Conservation (phyloP, 1,284 basidiomycete genomes). For the Takashimella koratensis region DNA sequence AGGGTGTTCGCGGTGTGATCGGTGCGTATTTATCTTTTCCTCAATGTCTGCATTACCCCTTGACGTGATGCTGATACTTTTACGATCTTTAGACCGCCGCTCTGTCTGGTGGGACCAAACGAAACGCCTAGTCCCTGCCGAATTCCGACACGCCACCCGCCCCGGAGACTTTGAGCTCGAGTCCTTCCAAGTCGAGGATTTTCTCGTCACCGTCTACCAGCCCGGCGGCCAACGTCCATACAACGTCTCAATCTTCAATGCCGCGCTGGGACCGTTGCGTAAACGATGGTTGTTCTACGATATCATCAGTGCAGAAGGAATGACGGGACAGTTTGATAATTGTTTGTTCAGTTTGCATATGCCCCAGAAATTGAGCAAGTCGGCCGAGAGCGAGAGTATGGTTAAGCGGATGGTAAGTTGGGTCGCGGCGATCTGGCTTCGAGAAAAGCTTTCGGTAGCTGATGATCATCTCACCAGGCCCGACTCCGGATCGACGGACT, state of each 20-base stretch:
- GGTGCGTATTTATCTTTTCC: slow-evolving; percentile 55
- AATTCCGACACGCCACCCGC: slow-evolving; percentile 68
- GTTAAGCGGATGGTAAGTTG: slow-evolving; percentile 82
- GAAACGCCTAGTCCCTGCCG: slow-evolving; percentile 68
- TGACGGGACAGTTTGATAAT: slow-evolving; percentile 97
- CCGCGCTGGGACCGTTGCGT: slow-evolving; percentile 77
- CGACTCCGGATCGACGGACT: slow-evolving; percentile 95
- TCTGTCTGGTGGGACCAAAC: slow-evolving; percentile 82
- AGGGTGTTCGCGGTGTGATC: slow-evolving; percentile 89
- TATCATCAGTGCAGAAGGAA: slow-evolving; percentile 82
- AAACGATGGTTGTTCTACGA: slow-evolving; percentile 97
- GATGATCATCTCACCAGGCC: slow-evolving; percentile 60
- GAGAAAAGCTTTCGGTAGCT: not conserved
- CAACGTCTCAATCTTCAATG: slow-evolving; percentile 92
- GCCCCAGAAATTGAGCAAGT: slow-evolving; percentile 91
- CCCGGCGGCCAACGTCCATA: slow-evolving; percentile 88
- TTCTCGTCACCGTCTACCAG: slow-evolving; percentile 92
- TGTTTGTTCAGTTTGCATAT: slow-evolving; percentile 95
- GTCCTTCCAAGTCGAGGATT: slow-evolving; percentile 82
- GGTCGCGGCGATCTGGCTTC: not conserved
- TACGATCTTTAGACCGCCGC: slow-evolving; percentile 66
- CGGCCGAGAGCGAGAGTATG: slow-evolving; percentile 73
- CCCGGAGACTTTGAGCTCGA: slow-evolving; percentile 92
- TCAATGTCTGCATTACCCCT: not conserved
- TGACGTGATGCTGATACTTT: not conserved